phyloP scores from a whole-genome alignment of 495 filamentous ascomycete species.

The Physcia stellaris region DNA sequence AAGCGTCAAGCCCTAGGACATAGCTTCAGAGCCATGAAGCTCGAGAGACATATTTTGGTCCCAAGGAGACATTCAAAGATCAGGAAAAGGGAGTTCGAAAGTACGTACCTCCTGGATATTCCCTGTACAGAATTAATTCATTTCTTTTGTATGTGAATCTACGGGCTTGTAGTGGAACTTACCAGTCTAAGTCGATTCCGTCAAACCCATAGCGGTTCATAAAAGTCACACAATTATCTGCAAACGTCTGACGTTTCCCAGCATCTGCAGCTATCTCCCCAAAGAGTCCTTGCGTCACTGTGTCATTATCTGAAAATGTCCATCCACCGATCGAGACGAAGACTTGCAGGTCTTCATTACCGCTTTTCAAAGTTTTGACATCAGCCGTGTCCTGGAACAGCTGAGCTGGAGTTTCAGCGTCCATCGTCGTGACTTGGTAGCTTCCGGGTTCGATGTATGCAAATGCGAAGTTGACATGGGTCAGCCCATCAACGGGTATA shows the following conservation, averaged over 20 bases:
- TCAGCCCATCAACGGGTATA: slow-evolving; percentile 10
- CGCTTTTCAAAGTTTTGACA: slow-evolving; percentile 18
- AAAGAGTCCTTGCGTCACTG: no score
- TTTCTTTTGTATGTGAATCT: no score
- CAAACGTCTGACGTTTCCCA: slow-evolving; percentile 26
- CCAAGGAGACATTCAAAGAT: no score
- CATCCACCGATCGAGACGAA: slow-evolving; percentile 32
- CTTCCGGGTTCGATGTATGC: slow-evolving; percentile 21
- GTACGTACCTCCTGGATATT: no score
- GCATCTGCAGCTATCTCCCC: slow-evolving; percentile 19
- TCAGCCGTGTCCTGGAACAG: slow-evolving; percentile 15
- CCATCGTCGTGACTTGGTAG: slow-evolving; percentile 17
- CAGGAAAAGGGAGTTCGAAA: no score
- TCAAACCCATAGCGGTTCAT: slow-evolving; percentile 36
- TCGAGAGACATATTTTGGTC: no score
- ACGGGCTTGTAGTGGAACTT: no score
- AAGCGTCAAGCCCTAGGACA: no score
- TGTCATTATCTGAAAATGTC: slow-evolving; percentile 27
- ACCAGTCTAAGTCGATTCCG: slow-evolving; percentile 47
- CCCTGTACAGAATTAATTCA: no score
- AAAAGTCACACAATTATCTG: slow-evolving; percentile 24
- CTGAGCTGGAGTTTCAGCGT: slow-evolving; percentile 9
- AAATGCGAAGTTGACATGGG: slow-evolving; percentile 35
- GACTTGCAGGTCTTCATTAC: slow-evolving; percentile 22
- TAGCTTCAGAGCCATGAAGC: no score